Conservation (phyloP, 2,329 filamentous ascomycete species). For the Aspergillus phoenicis region DNA sequence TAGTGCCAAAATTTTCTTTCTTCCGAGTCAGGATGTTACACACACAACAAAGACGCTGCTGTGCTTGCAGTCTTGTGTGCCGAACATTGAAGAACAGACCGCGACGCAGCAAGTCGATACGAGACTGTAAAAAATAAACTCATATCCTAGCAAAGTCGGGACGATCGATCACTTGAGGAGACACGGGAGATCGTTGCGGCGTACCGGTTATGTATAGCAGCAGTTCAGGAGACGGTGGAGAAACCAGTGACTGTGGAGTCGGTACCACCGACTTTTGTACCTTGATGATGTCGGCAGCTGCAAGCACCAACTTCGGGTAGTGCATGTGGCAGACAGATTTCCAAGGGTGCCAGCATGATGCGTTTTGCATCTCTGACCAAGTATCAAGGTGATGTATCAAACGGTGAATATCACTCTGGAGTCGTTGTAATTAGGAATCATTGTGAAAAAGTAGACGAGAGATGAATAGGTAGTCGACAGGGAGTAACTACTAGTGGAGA, state of each 20-base stretch:
- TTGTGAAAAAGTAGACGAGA: not conserved
- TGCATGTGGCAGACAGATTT: not conserved
- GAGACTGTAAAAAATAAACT: not conserved
- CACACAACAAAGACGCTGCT: not conserved
- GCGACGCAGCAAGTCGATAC: not conserved
- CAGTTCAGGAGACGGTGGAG: constrained; percentile 3
- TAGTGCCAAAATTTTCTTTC: not conserved
- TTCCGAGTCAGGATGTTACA: not conserved
- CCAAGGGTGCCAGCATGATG: not conserved
- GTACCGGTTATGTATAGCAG: not conserved
- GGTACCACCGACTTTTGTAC: not conserved
- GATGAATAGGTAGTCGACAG: not conserved
- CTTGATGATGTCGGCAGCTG: not conserved
- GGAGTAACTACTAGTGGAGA: not conserved
- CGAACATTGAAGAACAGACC: not conserved
- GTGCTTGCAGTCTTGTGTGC: not conserved
- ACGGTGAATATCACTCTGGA: too few species aligned
- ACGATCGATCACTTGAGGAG: too few species aligned
- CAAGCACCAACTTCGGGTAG: not conserved
- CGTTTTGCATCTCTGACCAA: too few species aligned
- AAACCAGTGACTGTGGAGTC: not conserved
- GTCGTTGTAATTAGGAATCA: too few species aligned
- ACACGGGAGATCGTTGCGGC: not conserved
- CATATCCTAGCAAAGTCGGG: not conserved
- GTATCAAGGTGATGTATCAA: too few species aligned